phyloP scores from a whole-genome alignment of 495 filamentous ascomycete species.

The Penicillium lividum region DNA sequence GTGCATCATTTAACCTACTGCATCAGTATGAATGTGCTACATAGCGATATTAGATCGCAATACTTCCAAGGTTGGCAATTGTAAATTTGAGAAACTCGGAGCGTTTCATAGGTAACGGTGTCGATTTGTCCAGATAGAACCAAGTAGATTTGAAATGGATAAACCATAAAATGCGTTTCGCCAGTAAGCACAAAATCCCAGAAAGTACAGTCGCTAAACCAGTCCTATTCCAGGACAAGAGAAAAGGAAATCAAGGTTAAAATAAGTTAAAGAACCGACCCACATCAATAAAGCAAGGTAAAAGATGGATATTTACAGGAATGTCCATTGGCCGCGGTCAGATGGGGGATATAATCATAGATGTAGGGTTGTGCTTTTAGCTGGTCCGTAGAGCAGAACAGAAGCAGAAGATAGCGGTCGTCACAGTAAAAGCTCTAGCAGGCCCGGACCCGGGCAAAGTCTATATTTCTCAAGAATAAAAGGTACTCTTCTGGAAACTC shows the following conservation, averaged over 20 bases:
- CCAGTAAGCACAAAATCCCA: not conserved
- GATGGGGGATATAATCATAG: not conserved
- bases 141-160: constrained; percentile 1
- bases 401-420: not conserved
- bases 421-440: not conserved
- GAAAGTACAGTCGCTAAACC: constrained; percentile 5
- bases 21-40: too few relatives aligned
- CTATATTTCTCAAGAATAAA: constrained; percentile 53
- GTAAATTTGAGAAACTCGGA: too few relatives aligned
- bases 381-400: not conserved
- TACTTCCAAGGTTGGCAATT: too few relatives aligned
- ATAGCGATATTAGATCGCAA: too few relatives aligned
- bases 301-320: not conserved
- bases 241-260: not conserved
- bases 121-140: not conserved
- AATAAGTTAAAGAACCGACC: not conserved
- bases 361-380: not conserved
- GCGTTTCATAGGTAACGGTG: too few relatives aligned
- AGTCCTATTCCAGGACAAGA: not conserved
- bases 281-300: not conserved
- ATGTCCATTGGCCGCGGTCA: not conserved
- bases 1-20: too few relatives aligned
- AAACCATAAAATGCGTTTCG: constrained; percentile 2
- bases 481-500: constrained; percentile 88
- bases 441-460: constrained; percentile 3